Evolutionary conservation across 2,329 filamentous ascomycete genomes (phyloP).

Genomic region (Immersiporthe knoxdaviesiana): DNA sequence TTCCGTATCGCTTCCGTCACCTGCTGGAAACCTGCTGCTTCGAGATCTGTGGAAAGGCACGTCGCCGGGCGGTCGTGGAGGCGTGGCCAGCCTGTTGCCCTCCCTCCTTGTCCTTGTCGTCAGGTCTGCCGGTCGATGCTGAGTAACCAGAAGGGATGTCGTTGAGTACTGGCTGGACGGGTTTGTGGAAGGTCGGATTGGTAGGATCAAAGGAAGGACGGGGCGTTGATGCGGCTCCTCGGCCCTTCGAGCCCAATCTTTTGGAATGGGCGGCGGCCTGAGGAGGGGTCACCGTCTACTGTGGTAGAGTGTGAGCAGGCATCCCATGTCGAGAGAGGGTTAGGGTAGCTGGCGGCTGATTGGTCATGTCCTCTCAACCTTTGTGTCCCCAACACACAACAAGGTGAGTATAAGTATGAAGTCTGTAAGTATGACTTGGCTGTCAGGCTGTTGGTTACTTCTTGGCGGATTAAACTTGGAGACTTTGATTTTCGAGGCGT

Average conservation of each 20-base stretch:
- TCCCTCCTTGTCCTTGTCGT: background rate
- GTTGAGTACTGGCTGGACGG: background rate
- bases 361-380: background rate
- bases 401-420: background rate
- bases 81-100: background rate
- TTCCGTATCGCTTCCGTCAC: background rate
- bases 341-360: background rate
- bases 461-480: background rate
- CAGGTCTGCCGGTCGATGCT: background rate
- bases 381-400: background rate
- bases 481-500: background rate
- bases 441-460: background rate
- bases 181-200: background rate
- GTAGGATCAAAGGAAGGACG: background rate
- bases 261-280: background rate
- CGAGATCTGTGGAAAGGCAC: background rate
- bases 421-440: background rate
- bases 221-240: conserved; percentile 4
- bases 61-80: background rate
- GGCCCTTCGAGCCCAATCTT: background rate
- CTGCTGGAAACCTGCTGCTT: background rate
- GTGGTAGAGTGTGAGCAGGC: background rate
- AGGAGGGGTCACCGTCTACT: conserved; percentile 1
- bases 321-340: background rate
- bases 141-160: background rate